A percentile compares a stretch with the other conserved stretches of the same genome.
Conservation (phyloP, 495 filamentous ascomycete species). For the Hypoxylon rickii region DNA sequence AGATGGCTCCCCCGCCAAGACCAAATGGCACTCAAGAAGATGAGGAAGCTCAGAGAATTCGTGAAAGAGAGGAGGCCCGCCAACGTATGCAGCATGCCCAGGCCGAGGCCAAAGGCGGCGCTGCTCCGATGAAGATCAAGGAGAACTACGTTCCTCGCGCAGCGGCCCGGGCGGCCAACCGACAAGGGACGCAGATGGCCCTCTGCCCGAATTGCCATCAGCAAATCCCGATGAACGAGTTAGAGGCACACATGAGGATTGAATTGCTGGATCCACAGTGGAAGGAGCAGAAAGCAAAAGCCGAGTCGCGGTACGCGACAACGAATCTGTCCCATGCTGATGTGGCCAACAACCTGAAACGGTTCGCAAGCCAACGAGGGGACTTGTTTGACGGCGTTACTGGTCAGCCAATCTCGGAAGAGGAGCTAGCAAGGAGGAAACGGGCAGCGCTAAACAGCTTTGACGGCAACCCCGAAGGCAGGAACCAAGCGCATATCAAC, state of each 20-base stretch:
- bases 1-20: slow-evolving; percentile 35
- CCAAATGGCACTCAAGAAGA: slow-evolving; percentile 55
- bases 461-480: slow-evolving; percentile 65
- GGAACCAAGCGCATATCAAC: slow-evolving; percentile 57
- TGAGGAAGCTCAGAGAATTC: slow-evolving; percentile 69
- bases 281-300: slow-evolving; percentile 92
- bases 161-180: slow-evolving; percentile 67
- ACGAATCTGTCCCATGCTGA: slow-evolving; percentile 87
- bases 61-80: slow-evolving; percentile 69
- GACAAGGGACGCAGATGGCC: slow-evolving; percentile 66
- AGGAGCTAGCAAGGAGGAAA: slow-evolving; percentile 79
- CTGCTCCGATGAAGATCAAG: slow-evolving; percentile 88
- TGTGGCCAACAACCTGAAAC: slow-evolving; percentile 92
- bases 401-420: slow-evolving; percentile 67
- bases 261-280: slow-evolving; percentile 93
- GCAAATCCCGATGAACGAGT: slow-evolving; percentile 80
- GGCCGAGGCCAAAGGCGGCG: slow-evolving; percentile 69
- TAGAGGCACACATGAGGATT: slow-evolving; percentile 94
- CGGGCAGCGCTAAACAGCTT: slow-evolving; percentile 67
- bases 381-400: slow-evolving; percentile 87
- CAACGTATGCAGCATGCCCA: slow-evolving; percentile 77
- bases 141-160: slow-evolving; percentile 90
- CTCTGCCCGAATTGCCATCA: slow-evolving; percentile 95
- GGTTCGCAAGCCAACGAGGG: slow-evolving; percentile 87
- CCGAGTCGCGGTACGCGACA: slow-evolving; percentile 78